Evolutionary conservation across 257 asterid genomes (phyloP).

Genomic region (Voacanga thouarsii): DNA sequence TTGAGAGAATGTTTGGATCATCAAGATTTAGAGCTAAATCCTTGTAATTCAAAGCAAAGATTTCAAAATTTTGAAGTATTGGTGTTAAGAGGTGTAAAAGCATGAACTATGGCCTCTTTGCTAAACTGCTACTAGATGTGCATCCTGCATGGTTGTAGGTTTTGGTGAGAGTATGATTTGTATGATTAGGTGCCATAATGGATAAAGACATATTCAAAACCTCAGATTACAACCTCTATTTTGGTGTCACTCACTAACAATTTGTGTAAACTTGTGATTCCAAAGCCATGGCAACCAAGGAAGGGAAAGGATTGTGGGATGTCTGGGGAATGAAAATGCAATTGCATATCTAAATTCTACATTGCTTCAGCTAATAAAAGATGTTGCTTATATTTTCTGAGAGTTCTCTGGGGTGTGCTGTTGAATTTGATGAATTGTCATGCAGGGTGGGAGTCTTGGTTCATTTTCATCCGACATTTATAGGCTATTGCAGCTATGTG

Average conservation of each 20-base stretch:
- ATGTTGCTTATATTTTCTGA: neutral
- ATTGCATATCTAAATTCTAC: conserved; percentile 10
- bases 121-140: neutral
- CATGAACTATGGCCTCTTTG: neutral
- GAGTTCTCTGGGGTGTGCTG: neutral
- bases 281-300: neutral
- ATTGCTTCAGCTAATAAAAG: neutral
- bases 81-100: neutral
- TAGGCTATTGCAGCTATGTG: conserved; percentile 78
- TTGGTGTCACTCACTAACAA: neutral
- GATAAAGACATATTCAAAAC: neutral
- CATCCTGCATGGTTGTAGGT: neutral
- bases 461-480: conserved; percentile 66
- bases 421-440: conserved; percentile 23
- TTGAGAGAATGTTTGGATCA: neutral
- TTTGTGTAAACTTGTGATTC: neutral
- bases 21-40: neutral
- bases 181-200: neutral
- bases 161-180: neutral
- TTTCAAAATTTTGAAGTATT: neutral
- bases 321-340: neutral
- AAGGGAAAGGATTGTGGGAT: neutral
- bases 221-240: neutral
- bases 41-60: neutral
- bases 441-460: conserved; percentile 85